Conservation (phyloP, 176 grass and related monocot genomes). For the Thalia dealbata region DNA sequence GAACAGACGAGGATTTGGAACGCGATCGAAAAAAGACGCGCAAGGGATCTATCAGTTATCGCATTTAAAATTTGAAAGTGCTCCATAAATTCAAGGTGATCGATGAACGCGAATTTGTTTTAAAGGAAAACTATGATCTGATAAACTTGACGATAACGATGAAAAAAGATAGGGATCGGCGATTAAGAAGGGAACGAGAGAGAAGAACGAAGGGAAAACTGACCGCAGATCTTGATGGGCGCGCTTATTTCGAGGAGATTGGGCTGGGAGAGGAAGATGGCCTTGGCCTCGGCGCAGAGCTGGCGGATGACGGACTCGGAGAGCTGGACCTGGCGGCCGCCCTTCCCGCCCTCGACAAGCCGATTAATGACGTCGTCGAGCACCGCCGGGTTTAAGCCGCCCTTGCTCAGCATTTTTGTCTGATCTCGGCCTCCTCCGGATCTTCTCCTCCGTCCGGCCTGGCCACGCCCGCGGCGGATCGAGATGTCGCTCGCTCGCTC, state of each 20-base stretch:
- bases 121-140: no score
- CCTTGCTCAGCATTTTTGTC: no score
- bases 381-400: conserved; percentile 49
- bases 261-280: conserved; percentile 7
- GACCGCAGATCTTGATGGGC: conserved; percentile 19
- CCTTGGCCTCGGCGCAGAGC: conserved; percentile 9
- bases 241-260: conserved; percentile 8
- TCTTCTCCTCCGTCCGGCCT: background rate
- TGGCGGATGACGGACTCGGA: conserved; percentile 12
- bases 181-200: background rate
- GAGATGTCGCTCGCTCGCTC: background rate
- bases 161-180: no score
- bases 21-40: no score
- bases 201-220: background rate
- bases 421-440: no score
- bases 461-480: background rate
- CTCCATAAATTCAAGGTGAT: no score
- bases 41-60: no score
- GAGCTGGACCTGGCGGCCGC: conserved; percentile 1
- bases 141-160: no score
- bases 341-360: conserved; percentile 34
- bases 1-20: no score
- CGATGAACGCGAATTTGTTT: no score
- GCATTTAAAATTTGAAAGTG: no score
- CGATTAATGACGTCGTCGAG: conserved; percentile 67